Percentiles rank a stretch among this genome's conserved stretches.
Conservation (phyloP, 2,329 filamentous ascomycete genomes). For the Arachnopeziza araneosa region DNA sequence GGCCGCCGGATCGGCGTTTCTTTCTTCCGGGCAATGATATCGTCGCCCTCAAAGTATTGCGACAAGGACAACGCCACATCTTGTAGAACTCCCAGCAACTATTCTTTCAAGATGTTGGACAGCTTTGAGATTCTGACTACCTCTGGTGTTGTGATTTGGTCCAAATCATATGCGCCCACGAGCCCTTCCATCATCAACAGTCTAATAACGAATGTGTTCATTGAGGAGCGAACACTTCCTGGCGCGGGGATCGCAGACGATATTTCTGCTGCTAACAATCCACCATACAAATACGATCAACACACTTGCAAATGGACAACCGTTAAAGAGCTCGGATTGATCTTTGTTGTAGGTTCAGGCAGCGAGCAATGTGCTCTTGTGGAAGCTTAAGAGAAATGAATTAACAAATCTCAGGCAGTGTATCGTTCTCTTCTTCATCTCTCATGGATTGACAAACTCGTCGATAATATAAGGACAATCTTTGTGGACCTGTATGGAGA, state of each 20-base stretch:
- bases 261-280: slow-evolving; percentile 56
- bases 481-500: slow-evolving; percentile 88
- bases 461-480: slow-evolving; percentile 89
- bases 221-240: slow-evolving; percentile 76
- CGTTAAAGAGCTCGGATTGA: slow-evolving; percentile 85
- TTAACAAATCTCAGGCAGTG: slow-evolving; percentile 60
- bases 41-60: not conserved
- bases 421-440: slow-evolving; percentile 94
- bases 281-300: slow-evolving; percentile 82
- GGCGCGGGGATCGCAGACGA: slow-evolving; percentile 54
- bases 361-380: not conserved
- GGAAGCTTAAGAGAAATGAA: not conserved
- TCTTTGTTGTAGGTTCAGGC: slow-evolving; percentile 72
- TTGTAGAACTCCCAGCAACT: not conserved
- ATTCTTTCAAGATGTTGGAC: slow-evolving; percentile 69
- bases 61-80: not conserved
- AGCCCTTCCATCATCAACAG: slow-evolving; percentile 83
- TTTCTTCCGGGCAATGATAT: not conserved
- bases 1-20: not conserved
- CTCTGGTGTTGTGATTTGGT: slow-evolving; percentile 96
- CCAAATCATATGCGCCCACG: slow-evolving; percentile 74
- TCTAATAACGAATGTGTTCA: slow-evolving; percentile 94
- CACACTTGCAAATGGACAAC: slow-evolving; percentile 94
- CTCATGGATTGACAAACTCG: slow-evolving; percentile 93
- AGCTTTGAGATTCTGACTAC: slow-evolving; percentile 95